Conservation (phyloP, 208 protist species). For the Acanthamoeba rhysodes region DNA sequence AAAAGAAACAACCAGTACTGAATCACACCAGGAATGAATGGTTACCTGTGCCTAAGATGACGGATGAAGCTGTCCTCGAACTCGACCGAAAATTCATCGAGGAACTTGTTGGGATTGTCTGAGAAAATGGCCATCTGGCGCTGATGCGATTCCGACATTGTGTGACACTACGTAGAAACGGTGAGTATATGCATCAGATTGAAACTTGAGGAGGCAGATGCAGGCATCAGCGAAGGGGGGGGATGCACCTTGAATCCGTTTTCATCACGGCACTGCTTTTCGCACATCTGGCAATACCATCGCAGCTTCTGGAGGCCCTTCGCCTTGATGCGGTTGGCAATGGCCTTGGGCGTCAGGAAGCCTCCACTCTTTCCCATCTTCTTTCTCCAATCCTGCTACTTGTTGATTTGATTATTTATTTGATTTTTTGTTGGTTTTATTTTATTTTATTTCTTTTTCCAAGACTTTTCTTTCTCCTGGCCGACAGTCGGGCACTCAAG, state of each 20-base stretch:
- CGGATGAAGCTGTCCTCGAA: conserved; percentile 91
- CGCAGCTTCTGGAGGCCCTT: conserved; percentile 94
- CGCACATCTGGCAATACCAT: conserved; percentile 95
- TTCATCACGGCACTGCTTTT: conserved; percentile 92
- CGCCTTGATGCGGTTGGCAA: conserved; percentile 93
- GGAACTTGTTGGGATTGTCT: conserved; percentile 85
- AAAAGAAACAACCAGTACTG: background rate
- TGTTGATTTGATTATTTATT: background rate
- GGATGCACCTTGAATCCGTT: conserved; percentile 93
- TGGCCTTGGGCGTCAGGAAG: conserved; percentile 90
- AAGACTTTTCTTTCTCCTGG: background rate
- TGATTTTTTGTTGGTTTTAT: background rate
- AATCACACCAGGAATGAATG: conserved; percentile 28
- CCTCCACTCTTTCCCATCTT: conserved; percentile 67
- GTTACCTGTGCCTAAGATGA: conserved; percentile 83
- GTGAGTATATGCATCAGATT: conserved; percentile 20
- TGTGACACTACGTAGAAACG: conserved; percentile 89
- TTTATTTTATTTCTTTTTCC: conserved; percentile 16
- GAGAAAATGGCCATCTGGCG: conserved; percentile 93
- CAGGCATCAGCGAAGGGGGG: background rate
- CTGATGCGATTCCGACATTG: conserved; percentile 90
- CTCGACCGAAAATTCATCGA: conserved; percentile 90
- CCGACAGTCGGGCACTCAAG: too few relatives aligned
- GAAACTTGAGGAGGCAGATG: too few relatives aligned
- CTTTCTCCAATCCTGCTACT: background rate